These are phyloP conservation scores for Boletus edulis DNA, from an alignment of 768 basidiomycete genomes.

Conservation along the genomic window DNA sequence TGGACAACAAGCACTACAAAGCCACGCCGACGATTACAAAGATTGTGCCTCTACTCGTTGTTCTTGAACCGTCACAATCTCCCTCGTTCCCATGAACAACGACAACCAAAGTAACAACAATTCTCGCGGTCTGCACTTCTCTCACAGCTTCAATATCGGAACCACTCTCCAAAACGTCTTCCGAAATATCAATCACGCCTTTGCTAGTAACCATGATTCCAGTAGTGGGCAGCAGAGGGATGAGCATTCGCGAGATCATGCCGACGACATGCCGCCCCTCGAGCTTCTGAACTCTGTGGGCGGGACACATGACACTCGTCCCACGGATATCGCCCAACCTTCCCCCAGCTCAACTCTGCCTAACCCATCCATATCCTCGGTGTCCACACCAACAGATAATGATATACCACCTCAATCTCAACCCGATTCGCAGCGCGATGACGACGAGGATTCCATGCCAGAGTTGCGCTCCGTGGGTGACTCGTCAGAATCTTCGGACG, in stretches of 20 bases:
- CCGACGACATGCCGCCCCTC: neutral
- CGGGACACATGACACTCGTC: neutral
- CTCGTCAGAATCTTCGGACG: slow-evolving; percentile 36
- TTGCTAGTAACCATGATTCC: slow-evolving; percentile 10
- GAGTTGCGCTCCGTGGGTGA: slow-evolving; percentile 38
- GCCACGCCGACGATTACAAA: slow-evolving; percentile 6
- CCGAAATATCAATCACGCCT: slow-evolving; percentile 33
- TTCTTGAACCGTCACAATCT: slow-evolving; percentile 18
- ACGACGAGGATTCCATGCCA: slow-evolving; percentile 42
- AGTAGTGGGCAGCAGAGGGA: neutral
- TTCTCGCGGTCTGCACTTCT: slow-evolving; percentile 9
- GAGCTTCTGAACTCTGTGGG: slow-evolving; percentile 2
- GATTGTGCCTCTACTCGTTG: slow-evolving; percentile 8
- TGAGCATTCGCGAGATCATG: neutral
- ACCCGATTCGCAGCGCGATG: slow-evolving; percentile 13
- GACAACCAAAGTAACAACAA: slow-evolving; percentile 9
- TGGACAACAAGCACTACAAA: neutral
- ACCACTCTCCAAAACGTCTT: slow-evolving; percentile 30
- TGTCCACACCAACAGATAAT: slow-evolving; percentile 1
- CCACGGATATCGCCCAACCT: slow-evolving; percentile 2
- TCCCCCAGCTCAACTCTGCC: neutral
- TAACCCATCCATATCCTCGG: slow-evolving; percentile 1
- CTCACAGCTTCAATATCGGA: slow-evolving; percentile 22
- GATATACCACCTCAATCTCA: slow-evolving; percentile 8
- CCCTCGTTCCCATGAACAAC: slow-evolving; percentile 14